Evolutionary conservation across 2,329 filamentous ascomycete species (phyloP).

Genomic region (Cytospora piceicola): DNA sequence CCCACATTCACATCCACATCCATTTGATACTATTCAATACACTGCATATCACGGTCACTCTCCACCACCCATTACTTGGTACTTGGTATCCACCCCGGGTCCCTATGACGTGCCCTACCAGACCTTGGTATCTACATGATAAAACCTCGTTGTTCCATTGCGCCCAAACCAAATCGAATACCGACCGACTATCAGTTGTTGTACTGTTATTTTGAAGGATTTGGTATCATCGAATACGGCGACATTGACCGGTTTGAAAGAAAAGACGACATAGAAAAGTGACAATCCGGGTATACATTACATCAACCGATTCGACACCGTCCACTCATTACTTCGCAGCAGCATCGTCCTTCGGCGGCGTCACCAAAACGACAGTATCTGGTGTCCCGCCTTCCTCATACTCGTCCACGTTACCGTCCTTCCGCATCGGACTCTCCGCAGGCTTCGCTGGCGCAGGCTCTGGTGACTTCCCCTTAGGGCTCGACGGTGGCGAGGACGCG

Average conservation of each 20-base stretch:
- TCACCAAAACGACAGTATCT: conserved; percentile 28
- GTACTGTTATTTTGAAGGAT: conserved; percentile 3
- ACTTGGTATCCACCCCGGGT: neutral
- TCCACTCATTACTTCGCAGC: neutral
- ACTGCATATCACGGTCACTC: neutral
- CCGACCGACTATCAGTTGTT: conserved; percentile 10
- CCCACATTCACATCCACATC: neutral
- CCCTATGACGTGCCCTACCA: neutral
- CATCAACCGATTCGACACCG: neutral
- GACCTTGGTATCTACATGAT: neutral
- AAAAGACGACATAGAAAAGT: neutral
- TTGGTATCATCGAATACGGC: conserved; percentile 24
- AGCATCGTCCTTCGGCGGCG: conserved; percentile 17
- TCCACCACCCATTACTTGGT: neutral
- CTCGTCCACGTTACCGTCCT: neutral
- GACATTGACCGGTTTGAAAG: neutral
- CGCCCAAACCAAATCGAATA: conserved; percentile 14
- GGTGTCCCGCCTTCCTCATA: conserved; percentile 12
- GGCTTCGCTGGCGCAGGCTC: neutral
- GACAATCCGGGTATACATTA: neutral
- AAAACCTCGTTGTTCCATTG: neutral
- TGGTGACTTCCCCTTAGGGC: conserved; percentile 26
- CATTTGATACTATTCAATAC: neutral
- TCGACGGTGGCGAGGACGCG: conserved; percentile 25
- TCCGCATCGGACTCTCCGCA: neutral